phyloP scores from a whole-genome alignment of 306 rosid genomes.

The Rosa rugosa region DNA sequence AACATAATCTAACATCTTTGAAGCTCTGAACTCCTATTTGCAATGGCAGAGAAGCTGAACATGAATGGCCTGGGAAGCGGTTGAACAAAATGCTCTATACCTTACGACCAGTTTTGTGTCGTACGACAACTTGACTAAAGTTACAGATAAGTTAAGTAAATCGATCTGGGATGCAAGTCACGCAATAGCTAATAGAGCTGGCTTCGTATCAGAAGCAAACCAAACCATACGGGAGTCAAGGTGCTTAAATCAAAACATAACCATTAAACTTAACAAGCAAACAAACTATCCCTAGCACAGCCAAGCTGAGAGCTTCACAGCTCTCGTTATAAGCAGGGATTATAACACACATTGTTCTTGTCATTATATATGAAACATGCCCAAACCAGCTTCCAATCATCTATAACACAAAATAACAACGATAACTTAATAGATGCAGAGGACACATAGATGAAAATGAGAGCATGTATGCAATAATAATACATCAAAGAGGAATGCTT shows the following conservation, averaged over 20 bases:
- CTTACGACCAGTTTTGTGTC: too few relatives aligned
- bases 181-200: too few relatives aligned
- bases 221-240: neutral
- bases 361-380: constrained; percentile 10
- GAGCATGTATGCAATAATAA: constrained; percentile 19
- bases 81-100: neutral
- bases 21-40: neutral
- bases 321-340: neutral
- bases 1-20: neutral
- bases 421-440: constrained; percentile 9
- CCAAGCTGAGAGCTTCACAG: neutral
- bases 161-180: too few relatives aligned
- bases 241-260: neutral
- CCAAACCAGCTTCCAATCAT: constrained; percentile 21
- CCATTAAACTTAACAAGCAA: neutral
- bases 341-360: constrained; percentile 13
- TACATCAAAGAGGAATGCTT: neutral
- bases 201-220: neutral
- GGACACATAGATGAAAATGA: constrained; percentile 14
- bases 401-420: constrained; percentile 6
- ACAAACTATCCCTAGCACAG: constrained; percentile 9
- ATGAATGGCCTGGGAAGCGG: neutral
- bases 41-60: neutral
- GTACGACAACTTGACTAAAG: neutral
- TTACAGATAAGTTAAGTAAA: too few relatives aligned